A percentile compares a stretch with the other conserved stretches of the same genome.
These are phyloP conservation scores for Mollisiaceae sp. DNA, from an alignment of 2,329 filamentous ascomycete species.

Conservation along the genomic window DNA sequence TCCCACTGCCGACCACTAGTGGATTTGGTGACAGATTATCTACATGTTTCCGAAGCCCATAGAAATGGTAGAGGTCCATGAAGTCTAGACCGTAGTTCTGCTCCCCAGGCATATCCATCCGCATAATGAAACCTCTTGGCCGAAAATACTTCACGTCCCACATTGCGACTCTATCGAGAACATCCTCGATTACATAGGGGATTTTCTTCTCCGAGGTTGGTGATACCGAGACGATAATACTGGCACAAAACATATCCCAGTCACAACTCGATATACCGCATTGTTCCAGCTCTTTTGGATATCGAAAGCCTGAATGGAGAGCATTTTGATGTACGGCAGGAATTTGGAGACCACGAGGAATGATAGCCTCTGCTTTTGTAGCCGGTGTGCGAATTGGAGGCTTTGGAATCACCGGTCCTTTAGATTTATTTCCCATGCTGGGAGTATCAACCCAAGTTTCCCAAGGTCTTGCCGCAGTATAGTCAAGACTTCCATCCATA, in stretches of 20 bases:
- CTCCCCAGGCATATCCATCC: conserved; percentile 36
- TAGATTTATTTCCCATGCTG: neutral
- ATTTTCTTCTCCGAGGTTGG: conserved; percentile 6
- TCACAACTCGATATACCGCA: conserved; percentile 23
- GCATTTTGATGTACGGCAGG: conserved; percentile 23
- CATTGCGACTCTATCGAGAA: conserved; percentile 28
- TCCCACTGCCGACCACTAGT: neutral
- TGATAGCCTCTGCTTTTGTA: neutral
- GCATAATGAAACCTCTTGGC: conserved; percentile 31
- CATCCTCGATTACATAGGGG: conserved; percentile 25
- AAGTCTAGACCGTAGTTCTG: conserved; percentile 31
- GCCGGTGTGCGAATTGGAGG: neutral
- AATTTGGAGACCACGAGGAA: conserved; percentile 28
- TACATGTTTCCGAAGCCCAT: neutral
- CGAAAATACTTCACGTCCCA: conserved; percentile 31
- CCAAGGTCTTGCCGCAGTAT: too few species aligned
- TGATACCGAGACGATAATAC: conserved; percentile 10
- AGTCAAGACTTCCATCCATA: too few species aligned
- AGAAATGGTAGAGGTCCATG: conserved; percentile 34
- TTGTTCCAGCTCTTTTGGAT: conserved; percentile 21
- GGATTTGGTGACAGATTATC: neutral
- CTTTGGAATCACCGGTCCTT: neutral
- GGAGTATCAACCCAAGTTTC: neutral
- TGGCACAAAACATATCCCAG: conserved; percentile 22
- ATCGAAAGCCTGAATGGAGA: conserved; percentile 28